Evolutionary conservation across 768 basidiomycete genomes (phyloP).

Genomic region (Macrolepiota albuminosa): DNA sequence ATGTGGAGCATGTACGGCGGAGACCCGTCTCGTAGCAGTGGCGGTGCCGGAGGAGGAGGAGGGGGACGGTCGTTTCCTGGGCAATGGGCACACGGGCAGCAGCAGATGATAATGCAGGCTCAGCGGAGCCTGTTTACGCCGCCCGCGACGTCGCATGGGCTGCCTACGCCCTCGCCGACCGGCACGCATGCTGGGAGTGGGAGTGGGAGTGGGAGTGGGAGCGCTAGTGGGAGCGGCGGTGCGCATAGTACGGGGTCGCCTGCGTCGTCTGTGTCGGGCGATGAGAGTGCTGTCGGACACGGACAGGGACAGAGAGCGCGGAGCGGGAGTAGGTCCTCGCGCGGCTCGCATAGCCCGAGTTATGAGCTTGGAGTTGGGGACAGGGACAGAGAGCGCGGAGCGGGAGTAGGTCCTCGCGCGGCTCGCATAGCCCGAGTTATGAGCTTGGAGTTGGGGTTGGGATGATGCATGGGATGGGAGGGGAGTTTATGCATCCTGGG

Average conservation of each 20-base stretch:
- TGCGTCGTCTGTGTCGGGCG: conserved; percentile 1
- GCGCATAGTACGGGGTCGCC: conserved; percentile 1
- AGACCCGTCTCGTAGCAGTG: background rate
- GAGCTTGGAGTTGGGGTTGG: conserved; percentile 10
- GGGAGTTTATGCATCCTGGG: background rate
- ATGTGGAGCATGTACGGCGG: conserved; percentile 25
- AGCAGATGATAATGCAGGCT: conserved; percentile 20
- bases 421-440: conserved; percentile 15
- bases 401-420: conserved; percentile 2
- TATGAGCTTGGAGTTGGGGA: conserved; percentile 16
- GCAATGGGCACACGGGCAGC: conserved; percentile 11
- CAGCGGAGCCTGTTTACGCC: conserved; percentile 38
- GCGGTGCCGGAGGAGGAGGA: background rate
- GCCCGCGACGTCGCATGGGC: conserved; percentile 34
- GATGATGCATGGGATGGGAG: background rate
- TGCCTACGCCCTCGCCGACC: conserved; percentile 20
- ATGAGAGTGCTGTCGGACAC: background rate
- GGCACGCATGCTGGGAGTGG: background rate
- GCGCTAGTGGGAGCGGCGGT: too few relatives aligned
- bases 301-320: conserved; percentile 8
- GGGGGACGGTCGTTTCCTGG: background rate
- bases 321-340: background rate
- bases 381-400: conserved; percentile 4
- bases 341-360: conserved; percentile 13
- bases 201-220: too few relatives aligned